Evolutionary conservation across 495 filamentous ascomycete species (phyloP).

Genomic region (Penicillium arizonense): DNA sequence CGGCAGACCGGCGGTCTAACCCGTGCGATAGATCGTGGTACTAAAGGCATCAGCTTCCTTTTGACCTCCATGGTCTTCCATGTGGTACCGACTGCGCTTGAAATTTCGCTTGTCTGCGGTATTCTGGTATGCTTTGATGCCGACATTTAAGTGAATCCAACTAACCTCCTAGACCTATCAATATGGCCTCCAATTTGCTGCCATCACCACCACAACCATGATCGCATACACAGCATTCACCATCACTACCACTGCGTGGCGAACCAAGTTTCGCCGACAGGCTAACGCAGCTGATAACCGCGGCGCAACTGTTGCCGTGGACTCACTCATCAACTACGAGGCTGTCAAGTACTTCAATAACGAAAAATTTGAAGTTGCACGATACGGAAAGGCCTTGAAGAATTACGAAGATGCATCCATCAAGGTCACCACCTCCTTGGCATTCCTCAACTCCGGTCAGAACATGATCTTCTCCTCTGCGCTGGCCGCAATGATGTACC

Average conservation of each 20-base stretch:
- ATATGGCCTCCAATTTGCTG: slow-evolving; percentile 87
- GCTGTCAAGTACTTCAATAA: slow-evolving; percentile 99
- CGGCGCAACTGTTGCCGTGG: slow-evolving; percentile 91
- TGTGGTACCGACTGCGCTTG: slow-evolving; percentile 87
- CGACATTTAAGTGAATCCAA: not conserved
- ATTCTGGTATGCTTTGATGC: slow-evolving; percentile 55
- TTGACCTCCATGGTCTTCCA: slow-evolving; percentile 99
- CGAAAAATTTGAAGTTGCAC: slow-evolving; percentile 85
- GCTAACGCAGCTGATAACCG: slow-evolving; percentile 96
- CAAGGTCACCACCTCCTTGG: slow-evolving; percentile 90
- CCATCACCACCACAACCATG: slow-evolving; percentile 90
- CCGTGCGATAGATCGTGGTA: slow-evolving; percentile 92
- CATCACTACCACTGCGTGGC: slow-evolving; percentile 91
- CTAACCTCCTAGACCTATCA: slow-evolving; percentile 73
- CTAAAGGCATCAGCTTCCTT: slow-evolving; percentile 96
- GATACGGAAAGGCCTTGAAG: slow-evolving; percentile 85
- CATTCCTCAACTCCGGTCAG: slow-evolving; percentile 95
- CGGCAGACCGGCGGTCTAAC: slow-evolving; percentile 94
- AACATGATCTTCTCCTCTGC: slow-evolving; percentile 96
- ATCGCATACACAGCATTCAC: slow-evolving; percentile 91
- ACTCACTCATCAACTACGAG: slow-evolving; percentile 97
- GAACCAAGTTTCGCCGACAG: slow-evolving; percentile 91
- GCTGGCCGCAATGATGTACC: slow-evolving; percentile 97
- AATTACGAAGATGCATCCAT: slow-evolving; percentile 92
- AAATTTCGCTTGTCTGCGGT: slow-evolving; percentile 93